Percentiles rank a stretch among this genome's conserved stretches.
Conservation (phyloP, 1,284 basidiomycete genomes). For the Clitocybe nebularis region DNA sequence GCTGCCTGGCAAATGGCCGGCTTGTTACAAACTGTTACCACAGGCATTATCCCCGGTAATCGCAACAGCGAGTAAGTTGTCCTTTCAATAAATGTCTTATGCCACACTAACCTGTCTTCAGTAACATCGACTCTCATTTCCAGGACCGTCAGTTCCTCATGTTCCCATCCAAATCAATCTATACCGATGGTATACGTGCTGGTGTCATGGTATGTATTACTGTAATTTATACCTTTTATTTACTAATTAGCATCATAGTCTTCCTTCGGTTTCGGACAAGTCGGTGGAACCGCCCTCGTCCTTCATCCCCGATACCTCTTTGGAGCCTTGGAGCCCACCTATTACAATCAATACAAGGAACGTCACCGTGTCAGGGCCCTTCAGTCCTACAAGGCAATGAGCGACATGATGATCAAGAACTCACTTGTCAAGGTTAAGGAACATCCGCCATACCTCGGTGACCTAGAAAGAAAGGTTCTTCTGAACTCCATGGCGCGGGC, state of each 20-base stretch:
- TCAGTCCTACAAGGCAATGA: constrained; percentile 89
- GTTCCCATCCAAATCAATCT: constrained; percentile 96
- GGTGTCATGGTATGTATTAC: constrained; percentile 71
- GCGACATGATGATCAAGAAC: constrained; percentile 91
- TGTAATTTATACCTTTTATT: constrained; percentile 2
- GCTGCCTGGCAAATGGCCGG: constrained; percentile 98
- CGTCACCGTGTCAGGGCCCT: constrained; percentile 70
- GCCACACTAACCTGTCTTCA: constrained; percentile 27
- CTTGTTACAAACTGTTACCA: constrained; percentile 82
- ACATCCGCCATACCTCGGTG: constrained; percentile 83
- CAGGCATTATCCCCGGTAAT: constrained; percentile 94
- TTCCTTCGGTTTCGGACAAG: constrained; percentile 99
- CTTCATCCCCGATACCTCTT: constrained; percentile 91
- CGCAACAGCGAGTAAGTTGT: constrained; percentile 85
- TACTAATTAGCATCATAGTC: constrained; percentile 47
- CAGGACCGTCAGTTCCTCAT: constrained; percentile 88
- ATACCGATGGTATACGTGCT: constrained; percentile 88
- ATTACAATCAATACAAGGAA: constrained; percentile 74
- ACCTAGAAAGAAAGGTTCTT: constrained; percentile 85
- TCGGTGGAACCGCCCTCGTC: constrained; percentile 88
- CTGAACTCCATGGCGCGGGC: constrained; percentile 93
- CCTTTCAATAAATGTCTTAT: background rate
- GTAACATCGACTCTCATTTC: constrained; percentile 92
- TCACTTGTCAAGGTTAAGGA: constrained; percentile 96
- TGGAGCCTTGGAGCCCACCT: constrained; percentile 71